Percentiles rank a stretch among this genome's conserved stretches.
These are phyloP conservation scores for Fusarium udum DNA, from an alignment of 2,329 filamentous ascomycete species.

Conservation along the genomic window DNA sequence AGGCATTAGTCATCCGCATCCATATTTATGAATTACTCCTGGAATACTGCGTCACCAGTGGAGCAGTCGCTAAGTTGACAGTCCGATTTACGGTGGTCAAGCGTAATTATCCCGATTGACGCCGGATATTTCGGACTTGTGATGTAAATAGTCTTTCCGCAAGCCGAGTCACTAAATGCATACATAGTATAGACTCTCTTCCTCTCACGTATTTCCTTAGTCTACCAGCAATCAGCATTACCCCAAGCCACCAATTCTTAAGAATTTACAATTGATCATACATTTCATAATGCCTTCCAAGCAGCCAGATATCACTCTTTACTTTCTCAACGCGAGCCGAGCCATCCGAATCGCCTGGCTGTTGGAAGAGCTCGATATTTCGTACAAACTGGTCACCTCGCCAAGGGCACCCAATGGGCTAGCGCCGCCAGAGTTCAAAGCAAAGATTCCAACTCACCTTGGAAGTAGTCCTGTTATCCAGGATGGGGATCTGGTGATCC, in stretches of 20 bases:
- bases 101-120: background rate
- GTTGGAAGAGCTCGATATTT: accelerated
- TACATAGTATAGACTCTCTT: background rate
- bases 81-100: accelerated
- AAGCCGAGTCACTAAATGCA: background rate
- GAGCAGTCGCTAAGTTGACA: accelerated
- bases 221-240: background rate
- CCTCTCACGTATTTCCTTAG: accelerated
- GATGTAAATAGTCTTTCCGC: background rate
- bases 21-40: too few relatives aligned
- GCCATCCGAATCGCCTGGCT: background rate
- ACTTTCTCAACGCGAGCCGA: background rate
- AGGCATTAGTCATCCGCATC: background rate
- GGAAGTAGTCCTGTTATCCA: background rate
- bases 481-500: background rate
- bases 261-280: accelerated
- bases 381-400: accelerated
- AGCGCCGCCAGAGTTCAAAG: background rate
- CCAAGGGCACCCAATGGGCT: background rate
- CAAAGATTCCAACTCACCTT: background rate
- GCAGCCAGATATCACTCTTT: background rate
- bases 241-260: accelerated
- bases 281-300: background rate
- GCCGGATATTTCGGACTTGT: background rate
- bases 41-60: background rate